Evolutionary conservation across 352 stramenopile species (phyloP).

Genomic region (Phytophthora pinifolia): DNA sequence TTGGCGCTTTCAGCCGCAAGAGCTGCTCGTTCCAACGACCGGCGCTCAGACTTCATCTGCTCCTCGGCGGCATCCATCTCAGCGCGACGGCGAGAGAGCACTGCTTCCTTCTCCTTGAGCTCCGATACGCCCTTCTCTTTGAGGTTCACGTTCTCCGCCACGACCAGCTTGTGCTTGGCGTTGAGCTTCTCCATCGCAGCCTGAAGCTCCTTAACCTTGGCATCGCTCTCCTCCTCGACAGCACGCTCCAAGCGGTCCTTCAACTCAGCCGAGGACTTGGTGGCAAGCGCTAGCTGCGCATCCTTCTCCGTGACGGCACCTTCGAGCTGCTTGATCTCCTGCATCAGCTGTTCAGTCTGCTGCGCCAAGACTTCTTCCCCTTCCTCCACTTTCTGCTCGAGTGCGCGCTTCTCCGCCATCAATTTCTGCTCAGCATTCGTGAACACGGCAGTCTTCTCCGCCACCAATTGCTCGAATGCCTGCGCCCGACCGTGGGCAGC

Average conservation of each 20-base stretch:
- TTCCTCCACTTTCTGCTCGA: constrained; percentile 33
- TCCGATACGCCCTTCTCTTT: constrained; percentile 25
- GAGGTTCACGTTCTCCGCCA: constrained; percentile 27
- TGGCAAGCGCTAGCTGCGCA: constrained; percentile 18
- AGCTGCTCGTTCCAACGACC: constrained; percentile 26
- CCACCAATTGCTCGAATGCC: constrained; percentile 37
- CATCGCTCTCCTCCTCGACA: constrained; percentile 12
- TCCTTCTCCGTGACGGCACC: constrained; percentile 29
- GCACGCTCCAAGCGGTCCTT: constrained; percentile 14
- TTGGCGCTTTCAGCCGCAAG: constrained; percentile 20
- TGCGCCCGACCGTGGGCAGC: constrained; percentile 24
- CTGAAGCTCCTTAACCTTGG: constrained; percentile 30
- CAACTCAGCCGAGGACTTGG: constrained; percentile 16
- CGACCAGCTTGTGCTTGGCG: constrained; percentile 24
- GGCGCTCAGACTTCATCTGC: constrained; percentile 20
- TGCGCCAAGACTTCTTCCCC: constrained; percentile 30
- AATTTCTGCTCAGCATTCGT: constrained; percentile 23
- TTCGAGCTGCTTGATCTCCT: constrained; percentile 32
- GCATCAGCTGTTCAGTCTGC: constrained; percentile 30
- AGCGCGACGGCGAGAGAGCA: constrained; percentile 16
- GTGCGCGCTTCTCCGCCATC: constrained; percentile 20
- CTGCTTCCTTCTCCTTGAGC: constrained; percentile 29
- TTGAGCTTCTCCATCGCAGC: constrained; percentile 21
- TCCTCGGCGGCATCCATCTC: constrained; percentile 29
- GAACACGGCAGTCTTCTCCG: constrained; percentile 31